phyloP scores from a whole-genome alignment of 2,329 filamentous ascomycete species.

The Ophiostoma ips region DNA sequence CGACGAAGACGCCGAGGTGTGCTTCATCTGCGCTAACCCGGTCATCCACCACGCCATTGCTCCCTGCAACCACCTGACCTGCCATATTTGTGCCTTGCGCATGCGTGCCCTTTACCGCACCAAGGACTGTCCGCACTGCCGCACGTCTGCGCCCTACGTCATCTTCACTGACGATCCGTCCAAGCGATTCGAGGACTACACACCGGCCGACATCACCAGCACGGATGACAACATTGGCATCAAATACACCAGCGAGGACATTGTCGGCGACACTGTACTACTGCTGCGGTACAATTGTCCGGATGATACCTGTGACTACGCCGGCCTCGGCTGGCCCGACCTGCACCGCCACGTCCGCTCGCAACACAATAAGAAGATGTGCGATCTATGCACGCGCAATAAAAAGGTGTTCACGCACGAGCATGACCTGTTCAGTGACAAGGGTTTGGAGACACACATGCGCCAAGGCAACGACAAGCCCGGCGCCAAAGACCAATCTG shows the following conservation, averaged over 20 bases:
- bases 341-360: constrained; percentile 63
- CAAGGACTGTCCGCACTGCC: constrained; percentile 90
- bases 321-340: constrained; percentile 52
- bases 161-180: constrained; percentile 79
- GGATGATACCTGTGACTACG: constrained; percentile 63
- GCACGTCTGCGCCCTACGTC: constrained; percentile 64
- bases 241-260: constrained; percentile 75
- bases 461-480: constrained; percentile 81
- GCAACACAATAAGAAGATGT: constrained; percentile 77
- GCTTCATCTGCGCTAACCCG: constrained; percentile 92
- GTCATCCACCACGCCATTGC: constrained; percentile 79
- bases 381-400: constrained; percentile 77
- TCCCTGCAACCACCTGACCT: constrained; percentile 92
- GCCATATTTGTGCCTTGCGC: constrained; percentile 86
- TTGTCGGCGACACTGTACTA: constrained; percentile 79
- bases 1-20: constrained; percentile 57
- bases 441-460: constrained; percentile 77
- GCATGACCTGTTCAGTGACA: constrained; percentile 76
- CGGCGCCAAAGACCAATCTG: constrained; percentile 80
- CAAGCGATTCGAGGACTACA: constrained; percentile 78
- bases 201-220: constrained; percentile 54
- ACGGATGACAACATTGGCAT: constrained; percentile 81
- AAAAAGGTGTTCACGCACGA: constrained; percentile 99
- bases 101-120: constrained; percentile 92
- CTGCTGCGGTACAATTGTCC: constrained; percentile 92